Evolutionary conservation across 1,139 yeast genomes (phyloP), one percentile per base, ranked within the genome.

Genomic region (Hanseniaspora uvarum): DNA sequence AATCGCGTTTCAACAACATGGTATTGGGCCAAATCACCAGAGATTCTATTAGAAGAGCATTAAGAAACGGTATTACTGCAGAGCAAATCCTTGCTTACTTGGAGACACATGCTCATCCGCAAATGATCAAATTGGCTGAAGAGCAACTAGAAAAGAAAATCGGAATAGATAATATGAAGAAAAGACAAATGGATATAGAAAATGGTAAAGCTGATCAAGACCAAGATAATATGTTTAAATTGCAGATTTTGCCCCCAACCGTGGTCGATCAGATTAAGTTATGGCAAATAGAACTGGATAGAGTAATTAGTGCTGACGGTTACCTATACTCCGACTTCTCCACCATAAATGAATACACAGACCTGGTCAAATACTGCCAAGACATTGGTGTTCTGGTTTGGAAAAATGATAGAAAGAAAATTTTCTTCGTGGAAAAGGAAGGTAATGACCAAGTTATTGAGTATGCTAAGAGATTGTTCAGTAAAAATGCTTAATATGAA

Each of bases 281-380:
- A 55, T 92, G 99, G 99, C 98, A 92, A 70, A 73, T 92, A 58
- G 99, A 92, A 65, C 71, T 89, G 72, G 98, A 92, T 66, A 78
- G 99, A 69, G 86, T 92, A 58, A 83, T 85, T 62, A 80, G 95
- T 0, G 86, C 81, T 55, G 88, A 83, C 40, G 99, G 99, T 0
- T 89, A 83, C 59, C 69, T 92, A 52, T 92, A 86, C 69, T 83
- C 87, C 55, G 96, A 89, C 63, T 92, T 92, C 66, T 74, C 82
- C 26, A 83, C 76, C 58, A 84, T 78, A 56, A 78, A 79, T 58
- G 98, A 94, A 65, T 92, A 78, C 65, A 86, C 83, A 47, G 72
- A 79, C 33, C 74, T 88, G 46, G 76, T 79, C 37, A 78, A 77
- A 54, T 94, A 89, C 65, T 96, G 97, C 3, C 79, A 79, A 39